These are phyloP conservation scores for Paracorniculantispora psalliotae DNA, from an alignment of 2,329 filamentous ascomycete genomes.

Conservation along the genomic window DNA sequence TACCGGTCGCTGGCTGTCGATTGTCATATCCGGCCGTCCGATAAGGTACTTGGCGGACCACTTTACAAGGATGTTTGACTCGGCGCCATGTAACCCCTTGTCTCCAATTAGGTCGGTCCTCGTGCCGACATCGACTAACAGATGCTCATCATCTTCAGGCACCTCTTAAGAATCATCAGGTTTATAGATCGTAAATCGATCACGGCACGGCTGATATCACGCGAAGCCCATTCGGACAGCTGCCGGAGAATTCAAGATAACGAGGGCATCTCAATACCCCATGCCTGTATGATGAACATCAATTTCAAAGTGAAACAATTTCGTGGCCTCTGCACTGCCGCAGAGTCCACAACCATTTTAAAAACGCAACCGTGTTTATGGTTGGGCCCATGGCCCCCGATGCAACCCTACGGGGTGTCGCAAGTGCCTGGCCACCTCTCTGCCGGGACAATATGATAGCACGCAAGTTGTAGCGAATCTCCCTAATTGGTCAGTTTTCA, in stretches of 20 bases:
- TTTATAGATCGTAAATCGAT: not conserved
- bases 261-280: not conserved
- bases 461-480: slow-evolving; percentile 33
- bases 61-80: slow-evolving; percentile 1
- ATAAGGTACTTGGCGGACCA: slow-evolving; percentile 6
- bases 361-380: not conserved
- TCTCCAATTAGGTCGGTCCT: not conserved
- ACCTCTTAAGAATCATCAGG: not conserved
- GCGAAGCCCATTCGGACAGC: not conserved
- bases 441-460: slow-evolving; percentile 27
- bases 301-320: slow-evolving; percentile 11
- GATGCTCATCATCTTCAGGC: not conserved
- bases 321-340: slow-evolving; percentile 10
- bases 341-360: slow-evolving; percentile 8
- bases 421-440: not conserved
- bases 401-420: slow-evolving; percentile 2
- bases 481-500: slow-evolving; percentile 26
- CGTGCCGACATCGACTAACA: not conserved
- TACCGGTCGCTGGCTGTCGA: not conserved
- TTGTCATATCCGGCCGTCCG: slow-evolving; percentile 6
- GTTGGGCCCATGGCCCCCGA: not conserved
- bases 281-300: slow-evolving; percentile 4
- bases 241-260: not conserved
- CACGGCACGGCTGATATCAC: not conserved
- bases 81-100: not conserved